Conservation (phyloP, 176 grass and related monocot genomes). For the Aegilops tauschii region DNA sequence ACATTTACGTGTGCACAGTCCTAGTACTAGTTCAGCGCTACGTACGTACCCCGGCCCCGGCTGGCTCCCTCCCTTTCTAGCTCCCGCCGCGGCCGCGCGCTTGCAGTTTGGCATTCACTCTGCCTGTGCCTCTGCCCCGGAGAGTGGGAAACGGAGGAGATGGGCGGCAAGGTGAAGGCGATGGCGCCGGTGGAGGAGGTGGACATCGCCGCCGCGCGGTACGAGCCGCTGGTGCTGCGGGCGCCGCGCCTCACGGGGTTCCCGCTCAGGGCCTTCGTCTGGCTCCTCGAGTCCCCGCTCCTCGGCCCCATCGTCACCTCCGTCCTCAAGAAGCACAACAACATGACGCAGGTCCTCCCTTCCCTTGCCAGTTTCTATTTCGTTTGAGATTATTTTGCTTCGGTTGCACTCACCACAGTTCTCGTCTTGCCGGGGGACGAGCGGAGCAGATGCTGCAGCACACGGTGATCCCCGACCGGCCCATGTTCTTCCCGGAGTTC, state of each 20-base stretch:
- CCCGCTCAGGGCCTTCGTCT: constrained; percentile 48
- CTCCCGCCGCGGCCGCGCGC: too few relatives aligned
- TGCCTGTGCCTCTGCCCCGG: background rate
- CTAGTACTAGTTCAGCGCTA: too few relatives aligned
- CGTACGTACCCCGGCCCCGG: background rate
- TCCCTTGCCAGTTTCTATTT: too few relatives aligned
- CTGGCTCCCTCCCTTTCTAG: too few relatives aligned
- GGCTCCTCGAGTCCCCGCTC: constrained; percentile 71
- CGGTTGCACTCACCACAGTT: too few relatives aligned
- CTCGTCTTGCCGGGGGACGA: too few relatives aligned
- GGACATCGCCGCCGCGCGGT: constrained; percentile 58
- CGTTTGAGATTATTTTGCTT: background rate
- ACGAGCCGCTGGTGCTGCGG: constrained; percentile 37
- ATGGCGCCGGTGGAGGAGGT: constrained; percentile 76
- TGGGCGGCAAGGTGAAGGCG: background rate
- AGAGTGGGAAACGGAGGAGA: background rate
- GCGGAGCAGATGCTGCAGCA: constrained; percentile 57
- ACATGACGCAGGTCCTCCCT: constrained; percentile 49
- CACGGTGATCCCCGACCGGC: constrained; percentile 79
- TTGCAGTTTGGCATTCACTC: too few relatives aligned
- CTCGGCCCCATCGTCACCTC: constrained; percentile 51
- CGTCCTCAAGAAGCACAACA: constrained; percentile 71
- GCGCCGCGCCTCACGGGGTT: constrained; percentile 79
- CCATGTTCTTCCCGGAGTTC: constrained; percentile 88
- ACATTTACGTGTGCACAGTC: too few relatives aligned